Percentiles rank a stretch among this genome's conserved stretches.
Evolutionary conservation across 352 stramenopile species (phyloP).

Genomic region (Phytophthora nicotianae): DNA sequence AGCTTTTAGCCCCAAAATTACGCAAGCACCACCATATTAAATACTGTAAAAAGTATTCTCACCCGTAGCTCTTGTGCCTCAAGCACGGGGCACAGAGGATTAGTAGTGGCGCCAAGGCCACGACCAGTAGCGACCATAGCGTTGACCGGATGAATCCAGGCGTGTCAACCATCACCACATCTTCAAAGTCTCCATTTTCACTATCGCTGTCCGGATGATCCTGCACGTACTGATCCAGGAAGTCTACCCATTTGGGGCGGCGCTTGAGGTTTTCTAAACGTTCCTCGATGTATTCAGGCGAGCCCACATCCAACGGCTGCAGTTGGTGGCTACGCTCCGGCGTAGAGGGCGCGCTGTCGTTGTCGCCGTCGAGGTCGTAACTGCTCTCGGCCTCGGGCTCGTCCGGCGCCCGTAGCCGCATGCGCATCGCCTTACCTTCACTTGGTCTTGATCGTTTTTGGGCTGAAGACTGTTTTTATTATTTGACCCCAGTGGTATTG

Average conservation of each 20-base stretch:
- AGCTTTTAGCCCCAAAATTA: neutral
- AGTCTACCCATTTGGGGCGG: conserved; percentile 60
- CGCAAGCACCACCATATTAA: neutral
- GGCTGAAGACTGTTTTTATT: neutral
- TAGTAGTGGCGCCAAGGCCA: conserved; percentile 64
- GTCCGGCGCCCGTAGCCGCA: conserved; percentile 69
- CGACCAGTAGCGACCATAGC: conserved; percentile 57
- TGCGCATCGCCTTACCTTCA: conserved; percentile 47
- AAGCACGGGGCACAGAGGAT: conserved; percentile 59
- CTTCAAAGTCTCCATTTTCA: conserved; percentile 38
- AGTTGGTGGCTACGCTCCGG: conserved; percentile 27
- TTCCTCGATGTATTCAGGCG: conserved; percentile 85
- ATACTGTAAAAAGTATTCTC: conserved; percentile 7
- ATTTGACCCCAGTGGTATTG: neutral
- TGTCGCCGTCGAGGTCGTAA: conserved; percentile 30
- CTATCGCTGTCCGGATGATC: conserved; percentile 50
- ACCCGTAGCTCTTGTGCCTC: conserved; percentile 58
- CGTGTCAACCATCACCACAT: conserved; percentile 3
- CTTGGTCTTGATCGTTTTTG: neutral
- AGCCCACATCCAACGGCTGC: conserved; percentile 68
- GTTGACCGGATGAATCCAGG: conserved; percentile 57
- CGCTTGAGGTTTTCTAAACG: conserved; percentile 88
- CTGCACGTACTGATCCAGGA: conserved; percentile 77
- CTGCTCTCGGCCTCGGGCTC: conserved; percentile 50
- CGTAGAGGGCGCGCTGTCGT: conserved; percentile 23